phyloP scores from a whole-genome alignment of 306 rosid species.

The Lathyrus aphaca region DNA sequence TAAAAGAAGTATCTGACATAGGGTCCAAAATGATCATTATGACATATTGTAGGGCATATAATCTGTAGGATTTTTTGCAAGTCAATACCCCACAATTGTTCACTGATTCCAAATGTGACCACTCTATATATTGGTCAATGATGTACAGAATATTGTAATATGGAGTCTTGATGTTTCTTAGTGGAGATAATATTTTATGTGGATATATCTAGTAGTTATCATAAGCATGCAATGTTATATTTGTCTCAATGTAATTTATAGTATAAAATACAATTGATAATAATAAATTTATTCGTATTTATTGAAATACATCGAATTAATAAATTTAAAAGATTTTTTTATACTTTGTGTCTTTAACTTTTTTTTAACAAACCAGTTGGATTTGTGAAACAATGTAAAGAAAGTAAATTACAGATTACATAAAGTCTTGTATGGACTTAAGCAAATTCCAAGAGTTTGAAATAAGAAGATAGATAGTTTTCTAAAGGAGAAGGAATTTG shows the following conservation, averaged over 20 bases:
- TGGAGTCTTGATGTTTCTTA: background rate
- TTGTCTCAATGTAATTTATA: background rate
- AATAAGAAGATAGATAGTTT: too few species aligned
- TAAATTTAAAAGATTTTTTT: too few species aligned
- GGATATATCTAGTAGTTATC: background rate
- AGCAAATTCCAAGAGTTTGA: too few species aligned
- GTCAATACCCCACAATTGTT: conserved; percentile 43
- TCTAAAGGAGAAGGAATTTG: too few species aligned
- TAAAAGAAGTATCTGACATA: background rate
- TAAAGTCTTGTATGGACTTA: too few species aligned
- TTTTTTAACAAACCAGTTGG: too few species aligned
- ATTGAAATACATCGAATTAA: too few species aligned
- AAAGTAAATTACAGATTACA: too few species aligned
- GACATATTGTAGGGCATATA: conserved; percentile 42
- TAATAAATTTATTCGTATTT: too few species aligned
- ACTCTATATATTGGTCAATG: conserved; percentile 34
- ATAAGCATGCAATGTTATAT: background rate
- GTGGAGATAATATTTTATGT: conserved; percentile 13
- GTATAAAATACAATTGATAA: too few species aligned
- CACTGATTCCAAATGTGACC: conserved; percentile 32
- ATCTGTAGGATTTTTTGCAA: conserved; percentile 30
- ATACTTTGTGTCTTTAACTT: too few species aligned
- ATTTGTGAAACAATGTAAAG: too few species aligned
- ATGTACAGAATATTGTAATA: conserved; percentile 19
- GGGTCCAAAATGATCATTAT: conserved; percentile 31